A percentile compares a stretch with the other conserved stretches of the same genome.
Evolutionary conservation across 768 basidiomycete genomes (phyloP).

Genomic region (Tricholoma sp.): DNA sequence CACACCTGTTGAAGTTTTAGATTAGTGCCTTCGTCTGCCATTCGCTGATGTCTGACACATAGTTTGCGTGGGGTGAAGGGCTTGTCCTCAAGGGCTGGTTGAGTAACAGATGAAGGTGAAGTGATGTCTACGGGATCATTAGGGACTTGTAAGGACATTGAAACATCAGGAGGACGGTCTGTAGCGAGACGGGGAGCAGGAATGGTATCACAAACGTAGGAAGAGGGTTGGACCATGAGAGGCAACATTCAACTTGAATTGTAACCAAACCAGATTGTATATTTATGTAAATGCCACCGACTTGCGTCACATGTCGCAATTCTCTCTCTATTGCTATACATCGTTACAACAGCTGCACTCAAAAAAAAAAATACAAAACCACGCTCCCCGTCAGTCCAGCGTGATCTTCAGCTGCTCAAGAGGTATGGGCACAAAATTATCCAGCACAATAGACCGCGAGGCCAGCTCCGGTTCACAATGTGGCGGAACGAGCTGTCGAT

Average conservation of each 20-base stretch:
- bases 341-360: conserved; percentile 14
- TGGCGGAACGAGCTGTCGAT: conserved; percentile 83
- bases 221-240: conserved; percentile 15
- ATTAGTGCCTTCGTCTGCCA: conserved; percentile 94
- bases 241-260: too few species aligned
- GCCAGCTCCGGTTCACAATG: conserved; percentile 87
- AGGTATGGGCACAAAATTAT: conserved; percentile 96
- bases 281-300: neutral
- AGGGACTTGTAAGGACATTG: conserved; percentile 13
- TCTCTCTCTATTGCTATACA: conserved; percentile 14
- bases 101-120: conserved; percentile 2
- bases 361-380: conserved; percentile 8
- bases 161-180: conserved; percentile 11
- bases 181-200: conserved; percentile 54
- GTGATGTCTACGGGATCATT: conserved; percentile 28
- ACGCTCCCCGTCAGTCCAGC: conserved; percentile 60
- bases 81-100: conserved; percentile 9
- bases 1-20: conserved; percentile 85
- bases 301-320: conserved; percentile 45
- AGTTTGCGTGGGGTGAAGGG: conserved; percentile 58
- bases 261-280: too few species aligned
- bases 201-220: conserved; percentile 68
- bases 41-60: conserved; percentile 90
- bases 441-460: conserved; percentile 79
- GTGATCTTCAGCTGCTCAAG: conserved; percentile 92